These are phyloP conservation scores for Coelastrella sp. DNA, from an alignment of 139 green algal species.

Conservation along the genomic window DNA sequence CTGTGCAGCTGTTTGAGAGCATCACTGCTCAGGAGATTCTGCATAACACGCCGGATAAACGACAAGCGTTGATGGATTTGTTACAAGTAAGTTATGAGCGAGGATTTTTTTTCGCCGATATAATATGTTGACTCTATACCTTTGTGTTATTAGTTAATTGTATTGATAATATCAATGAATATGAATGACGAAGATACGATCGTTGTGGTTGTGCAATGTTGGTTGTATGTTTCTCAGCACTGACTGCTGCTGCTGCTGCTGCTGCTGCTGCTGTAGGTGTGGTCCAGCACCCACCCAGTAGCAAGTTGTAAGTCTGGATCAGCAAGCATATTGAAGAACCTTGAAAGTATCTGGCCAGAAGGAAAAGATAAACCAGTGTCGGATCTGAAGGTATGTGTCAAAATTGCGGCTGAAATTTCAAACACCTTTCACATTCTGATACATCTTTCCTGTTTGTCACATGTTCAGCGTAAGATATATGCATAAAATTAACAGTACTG, in stretches of 20 bases:
- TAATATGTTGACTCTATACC: neutral
- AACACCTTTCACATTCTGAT: no score
- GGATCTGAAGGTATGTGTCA: neutral
- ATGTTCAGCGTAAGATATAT: no score
- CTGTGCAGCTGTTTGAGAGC: conserved; percentile 60
- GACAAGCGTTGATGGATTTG: conserved; percentile 58
- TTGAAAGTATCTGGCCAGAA: neutral
- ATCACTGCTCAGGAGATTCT: conserved; percentile 53
- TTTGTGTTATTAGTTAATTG: neutral
- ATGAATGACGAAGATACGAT: no score
- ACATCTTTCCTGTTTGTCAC: no score
- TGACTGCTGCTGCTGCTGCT: conserved; percentile 34
- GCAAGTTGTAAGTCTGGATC: conserved; percentile 44
- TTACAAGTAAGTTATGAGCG: neutral
- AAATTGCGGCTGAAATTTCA: neutral
- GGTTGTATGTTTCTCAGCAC: neutral
- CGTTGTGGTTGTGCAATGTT: neutral
- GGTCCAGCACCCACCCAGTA: conserved; percentile 53
- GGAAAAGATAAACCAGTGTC: neutral
- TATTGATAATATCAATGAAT: no score
- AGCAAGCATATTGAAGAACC: neutral
- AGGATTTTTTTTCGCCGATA: neutral
- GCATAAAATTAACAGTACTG: no score
- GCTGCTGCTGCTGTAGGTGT: conserved; percentile 48
- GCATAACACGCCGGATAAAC: conserved; percentile 51